These are phyloP conservation scores for Cutaneotrichosporon sp. DNA, from an alignment of 1,284 basidiomycete species.

Conservation along the genomic window DNA sequence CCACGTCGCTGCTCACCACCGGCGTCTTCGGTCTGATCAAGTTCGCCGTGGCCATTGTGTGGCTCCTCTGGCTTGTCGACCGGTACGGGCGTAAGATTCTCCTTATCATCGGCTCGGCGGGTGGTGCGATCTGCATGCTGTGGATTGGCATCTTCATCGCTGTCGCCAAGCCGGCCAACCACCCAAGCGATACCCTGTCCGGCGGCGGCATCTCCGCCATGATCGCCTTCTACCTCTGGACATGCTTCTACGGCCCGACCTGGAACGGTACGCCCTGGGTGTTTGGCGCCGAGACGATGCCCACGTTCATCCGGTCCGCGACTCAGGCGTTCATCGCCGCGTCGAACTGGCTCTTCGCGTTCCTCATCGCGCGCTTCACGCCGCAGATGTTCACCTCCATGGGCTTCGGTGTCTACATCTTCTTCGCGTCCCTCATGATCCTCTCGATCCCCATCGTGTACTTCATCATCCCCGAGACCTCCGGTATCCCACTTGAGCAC, in stretches of 20 bases:
- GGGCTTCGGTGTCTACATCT: slow-evolving; percentile 43
- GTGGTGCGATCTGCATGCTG: slow-evolving; percentile 26
- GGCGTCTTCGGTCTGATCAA: slow-evolving; percentile 50
- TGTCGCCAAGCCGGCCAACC: slow-evolving; percentile 23
- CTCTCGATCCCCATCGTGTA: slow-evolving; percentile 30
- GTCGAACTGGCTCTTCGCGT: slow-evolving; percentile 46
- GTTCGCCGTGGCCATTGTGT: slow-evolving; percentile 23
- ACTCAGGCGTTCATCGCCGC: slow-evolving; percentile 40
- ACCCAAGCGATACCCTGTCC: slow-evolving; percentile 22
- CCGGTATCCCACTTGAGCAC: slow-evolving; percentile 16
- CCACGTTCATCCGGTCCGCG: slow-evolving; percentile 39
- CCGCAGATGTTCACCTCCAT: slow-evolving; percentile 31
- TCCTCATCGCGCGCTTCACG: slow-evolving; percentile 33
- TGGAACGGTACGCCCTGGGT: slow-evolving; percentile 45
- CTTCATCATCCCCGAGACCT: slow-evolving; percentile 15
- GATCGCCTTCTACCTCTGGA: slow-evolving; percentile 45
- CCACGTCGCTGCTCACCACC: slow-evolving; percentile 34
- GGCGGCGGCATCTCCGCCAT: slow-evolving; percentile 35
- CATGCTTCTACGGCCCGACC: slow-evolving; percentile 32
- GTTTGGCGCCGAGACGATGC: slow-evolving; percentile 44
- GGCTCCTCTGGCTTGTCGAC: slow-evolving; percentile 37
- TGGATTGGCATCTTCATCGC: slow-evolving; percentile 33
- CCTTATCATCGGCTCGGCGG: slow-evolving; percentile 13
- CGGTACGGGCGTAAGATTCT: slow-evolving; percentile 32
- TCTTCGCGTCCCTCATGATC: slow-evolving; percentile 44